Evolutionary conservation across 129 eudicot species (phyloP), one percentile per base, ranked within the genome.

Genomic region (Centaurea solstitialis): DNA sequence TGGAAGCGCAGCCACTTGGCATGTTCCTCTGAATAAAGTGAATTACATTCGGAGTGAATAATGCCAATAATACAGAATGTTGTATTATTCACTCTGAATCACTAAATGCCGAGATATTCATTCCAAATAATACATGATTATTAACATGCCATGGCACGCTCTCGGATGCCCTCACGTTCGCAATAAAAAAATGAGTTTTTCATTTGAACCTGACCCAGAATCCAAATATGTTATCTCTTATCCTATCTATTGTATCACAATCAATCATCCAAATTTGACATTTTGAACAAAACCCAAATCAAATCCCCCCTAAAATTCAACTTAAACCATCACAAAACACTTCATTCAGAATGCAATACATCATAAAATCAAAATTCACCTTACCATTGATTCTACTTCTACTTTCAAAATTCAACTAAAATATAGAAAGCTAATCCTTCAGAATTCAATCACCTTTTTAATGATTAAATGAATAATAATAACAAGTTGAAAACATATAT

Each of bases 341-440:
- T 15, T 17, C 38, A 66, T 43, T 7, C 3, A 43, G 13, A 43
- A 43, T 75, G 17, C 62, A 75, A 75, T 62, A n/a, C n/a, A n/a
- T n/a, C n/a, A n/a, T n/a, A n/a, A 43, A 5, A 26, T 45, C 59
- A 20, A 40, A 26, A 33, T 33, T 33, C 37, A 33, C 37, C 37
- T 4, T n/a, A 21, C 13, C n/a, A n/a, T n/a, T n/a, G 37, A 33
- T 79, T 21, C 57, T 68, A 70, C 69, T 70, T 70, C 50, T 11
- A 61, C 73, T 45, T 30, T 43, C 85, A 33, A 22, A 53, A 74
- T 67, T 75, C 76, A 68, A 39, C 80, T 11, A 65, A 64, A 21
- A 64, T 64, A 15, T 64, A 3, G 67, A 62, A 13, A 33, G 43
- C 23, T 15, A 39, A 43, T 17, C 38, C 40, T 43, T 7, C 3